Percentiles rank a stretch among this genome's conserved stretches.
These are phyloP conservation scores for Aspergillus sp. DNA, from an alignment of 2,329 filamentous ascomycete genomes.

Conservation along the genomic window DNA sequence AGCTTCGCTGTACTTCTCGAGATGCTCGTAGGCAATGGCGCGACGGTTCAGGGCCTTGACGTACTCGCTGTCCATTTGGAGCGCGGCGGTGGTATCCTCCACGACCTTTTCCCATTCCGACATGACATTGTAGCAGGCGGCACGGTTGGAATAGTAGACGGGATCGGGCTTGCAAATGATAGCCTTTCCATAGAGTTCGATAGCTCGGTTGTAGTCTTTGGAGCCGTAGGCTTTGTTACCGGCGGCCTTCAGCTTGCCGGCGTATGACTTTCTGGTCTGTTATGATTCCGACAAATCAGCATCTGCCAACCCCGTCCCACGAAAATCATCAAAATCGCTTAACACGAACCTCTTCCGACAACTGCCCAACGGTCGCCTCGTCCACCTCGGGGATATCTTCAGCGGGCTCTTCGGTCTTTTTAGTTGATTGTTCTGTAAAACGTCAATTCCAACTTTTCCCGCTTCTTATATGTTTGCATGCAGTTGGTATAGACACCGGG, in stretches of 20 bases:
- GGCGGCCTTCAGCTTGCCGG: conserved; percentile 84
- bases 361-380: conserved; percentile 41
- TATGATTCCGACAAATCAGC: conserved; percentile 6
- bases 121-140: conserved; percentile 92
- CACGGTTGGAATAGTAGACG: conserved; percentile 98
- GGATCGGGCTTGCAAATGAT: conserved; percentile 96
- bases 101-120: conserved; percentile 93
- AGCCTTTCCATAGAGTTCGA: conserved; percentile 90
- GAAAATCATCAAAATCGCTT: not conserved
- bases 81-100: conserved; percentile 90
- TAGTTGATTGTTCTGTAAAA: conserved; percentile 35
- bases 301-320: not conserved
- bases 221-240: conserved; percentile 94
- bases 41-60: conserved; percentile 96
- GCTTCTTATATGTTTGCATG: not conserved
- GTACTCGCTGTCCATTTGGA: conserved; percentile 90
- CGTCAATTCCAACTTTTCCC: conserved; percentile 16
- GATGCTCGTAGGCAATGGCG: conserved; percentile 93
- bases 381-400: conserved; percentile 64
- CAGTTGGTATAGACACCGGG: not conserved
- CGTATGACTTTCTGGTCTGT: conserved; percentile 76
- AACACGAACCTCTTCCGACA: conserved; percentile 41
- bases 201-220: conserved; percentile 90
- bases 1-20: conserved; percentile 84
- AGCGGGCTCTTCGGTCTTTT: conserved; percentile 43